Base-by-base conservation (phyloP, 2,329 filamentous ascomycete genomes). In the Fusarium chlamydosporum region DNA sequence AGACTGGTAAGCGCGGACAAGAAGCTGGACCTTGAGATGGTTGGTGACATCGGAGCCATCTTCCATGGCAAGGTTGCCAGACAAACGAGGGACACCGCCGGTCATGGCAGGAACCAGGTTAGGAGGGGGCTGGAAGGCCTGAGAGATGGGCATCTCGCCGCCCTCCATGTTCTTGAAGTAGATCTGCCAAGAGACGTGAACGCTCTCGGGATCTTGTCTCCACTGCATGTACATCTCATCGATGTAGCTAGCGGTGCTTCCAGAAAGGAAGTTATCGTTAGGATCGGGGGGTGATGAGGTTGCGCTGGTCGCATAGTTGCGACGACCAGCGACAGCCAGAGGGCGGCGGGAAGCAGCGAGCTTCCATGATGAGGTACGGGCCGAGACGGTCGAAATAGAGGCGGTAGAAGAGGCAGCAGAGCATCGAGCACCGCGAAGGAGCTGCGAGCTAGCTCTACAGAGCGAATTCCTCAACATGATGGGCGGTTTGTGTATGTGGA, bases 161-260 rank as follows among this genome's bases (percentile, higher is more conserved):
- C 89, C 92, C 85, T 99, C 96, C 92, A 99, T 97, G 84, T 99
- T 99, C 84, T 91, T 93, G 88, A 99, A 99, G 88, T 99, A 99
- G 79, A 96, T 91, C 84, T 97, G 95, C 96, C 96, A 99, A 80
- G 96, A 99, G 76, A 97, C 87, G 82, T 99, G 96, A 62, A 99
- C 96, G 78, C 93, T 97, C 76, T 89, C 88, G 53, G 96, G 94
- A 76, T 99, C 94, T 70, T 92, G 86, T 83, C 95, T 97, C 96
- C 96, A 99, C 79, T 94, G 90, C 84, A 97, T 85, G 83, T 99
- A 99, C 96, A 99, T 99, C 85, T 97, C 96, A 81, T 99, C 96
- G 79, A 99, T 93, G 84, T 99, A 99, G 85, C 97, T 97, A 82
- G 96, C 96, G 65, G 95, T 96, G 85, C 93, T 98, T 73, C 96